Base-by-base conservation (phyloP, 441 rosid species). In the Sinapis alba region DNA sequence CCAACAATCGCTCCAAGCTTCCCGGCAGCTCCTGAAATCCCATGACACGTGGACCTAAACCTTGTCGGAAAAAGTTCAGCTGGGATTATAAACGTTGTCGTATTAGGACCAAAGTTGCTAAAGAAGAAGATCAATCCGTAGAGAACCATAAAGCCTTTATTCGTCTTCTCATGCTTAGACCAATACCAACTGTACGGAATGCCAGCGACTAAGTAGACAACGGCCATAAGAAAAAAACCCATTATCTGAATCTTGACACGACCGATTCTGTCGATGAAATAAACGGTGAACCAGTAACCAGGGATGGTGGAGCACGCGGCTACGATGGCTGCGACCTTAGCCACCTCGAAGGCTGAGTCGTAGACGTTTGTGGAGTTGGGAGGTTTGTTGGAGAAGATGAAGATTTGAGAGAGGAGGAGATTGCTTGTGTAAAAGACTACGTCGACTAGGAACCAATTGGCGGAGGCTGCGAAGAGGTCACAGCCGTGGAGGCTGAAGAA, bases 21-120 rank as follows among this genome's bases (percentile, higher is more conserved):
- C 66, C 97, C 96, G 9, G 51, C 36, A 0, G 98, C 93, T 47
- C 89, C 98, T 0, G 93, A 79, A 28, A 93, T 88, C 20, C 92
- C 97, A 26, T 93, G 93, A 73, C 98, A 93, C 1, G 93, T 90
- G 2, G 97, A 82, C 70, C 98, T 80, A 23, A 90, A 87, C 76
- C 97, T 83, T 0, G 98, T 84, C 2, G 98, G 98, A 28, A 93
- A 93, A 12, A 90, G 90, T 62, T 93, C 95, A 0, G 93, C 97
- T 0, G 98, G 98, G 27, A 90, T 81, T 0, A 93, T 89, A 65
- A 89, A 93, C 0, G 98, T 90, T 1, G 98, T 90, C 0, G 93
- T 85, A 62, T 93, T 89, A 1, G 95, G 98, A 27, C 98, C 95
- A n/a, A 87, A 88, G 70, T 89, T 87, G 19, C 92, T 83, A 34